Evolutionary conservation across 306 rosid genomes (phyloP), one percentile per base, ranked within the genome.

Genomic region (Prunus campanulata): DNA sequence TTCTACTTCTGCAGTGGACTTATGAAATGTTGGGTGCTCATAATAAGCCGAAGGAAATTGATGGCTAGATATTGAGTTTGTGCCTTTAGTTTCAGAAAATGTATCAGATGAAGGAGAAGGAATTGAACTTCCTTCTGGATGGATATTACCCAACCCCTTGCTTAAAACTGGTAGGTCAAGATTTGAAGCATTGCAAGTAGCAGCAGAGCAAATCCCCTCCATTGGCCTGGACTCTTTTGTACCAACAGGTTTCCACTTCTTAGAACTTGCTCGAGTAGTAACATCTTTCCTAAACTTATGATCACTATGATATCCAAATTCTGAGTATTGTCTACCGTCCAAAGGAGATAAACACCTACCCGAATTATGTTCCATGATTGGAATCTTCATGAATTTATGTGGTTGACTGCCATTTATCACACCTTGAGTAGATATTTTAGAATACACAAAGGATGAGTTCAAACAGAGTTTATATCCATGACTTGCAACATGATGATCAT

Each of bases 191-290:
- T 12, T 8, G 68, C 67, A 67, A n/a, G 57, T 49, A 54, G 24
- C 63, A 55, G 35, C 49, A 44, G 74, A 55, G 63, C 67, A 55
- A 55, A 60, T 68, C 42, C 29, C 66, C 3, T 68, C 66, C 67
- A 25, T 32, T 5, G 62, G 74, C 74, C 59, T 24, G 60, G 72
- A 77, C 30, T 48, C 44, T 8, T 68, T 77, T 44, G 22, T 42
- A 68, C 74, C 44, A 56, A 76, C 68, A 27, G 68, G 68, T 12
- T 25, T 44, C 59, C 18, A 59, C 27, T 55, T n/a, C 74, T 42
- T 24, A 51, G 14, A 11, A 46, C 42, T 56, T 67, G 49, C 49
- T 56, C 74, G 55, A 66, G 54, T 14, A 24, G 52, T 13, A 62
- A 16, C 67, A 39, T 39, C 39, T 66, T 51, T 35, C 72, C 29